Evolutionary conservation across 805 yeast genomes (phyloP), one percentile per base, ranked within the genome.

Genomic region (Cephaloascus fragrans): DNA sequence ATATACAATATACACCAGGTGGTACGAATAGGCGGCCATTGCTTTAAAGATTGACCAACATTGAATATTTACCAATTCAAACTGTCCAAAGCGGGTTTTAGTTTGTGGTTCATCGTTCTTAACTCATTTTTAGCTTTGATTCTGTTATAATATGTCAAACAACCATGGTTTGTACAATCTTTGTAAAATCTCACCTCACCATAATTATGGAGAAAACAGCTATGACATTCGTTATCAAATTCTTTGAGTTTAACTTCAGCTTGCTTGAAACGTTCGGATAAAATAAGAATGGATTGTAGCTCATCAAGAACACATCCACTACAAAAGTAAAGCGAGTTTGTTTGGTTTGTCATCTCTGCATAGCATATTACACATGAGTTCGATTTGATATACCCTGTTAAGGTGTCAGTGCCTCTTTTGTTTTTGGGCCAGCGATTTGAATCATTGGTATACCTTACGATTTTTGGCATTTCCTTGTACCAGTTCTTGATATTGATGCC

Each of bases 401-500:
- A 23, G 12, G 6, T 23, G 28, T 23, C 28, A 8, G 12, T 23
- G 6, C 28, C 28, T 12, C 28, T 12, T 23, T 23, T 23, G n/a
- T n/a, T n/a, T 12, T 12, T 6, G 12, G 6, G 6, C 12, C 6
- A 8, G 12, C 28, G 28, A 12, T 23, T 23, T 12, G 12, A 6
- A 8, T 6, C 10, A 23, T 23, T 12, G 12, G 12, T 23, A 23
- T 23, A 23, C 28, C 35, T 28, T 15, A 6, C 16, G 23, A 45
- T 39, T 32, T 52, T 56, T 0, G 95, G 86, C 63, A 88, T 65
- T 19, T 77, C 84, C 9, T 58, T 57, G 45, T 78, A 84, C 98
- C 98, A 93, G 3, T 64, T 65, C 33, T 66, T 64, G 4, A 89
- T 69, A 58, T 87, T 83, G 2, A 83, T 93, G 0, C 98, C 98